Conservation (phyloP, 2,329 filamentous ascomycete species). For the Fusarium guadeloupense region DNA sequence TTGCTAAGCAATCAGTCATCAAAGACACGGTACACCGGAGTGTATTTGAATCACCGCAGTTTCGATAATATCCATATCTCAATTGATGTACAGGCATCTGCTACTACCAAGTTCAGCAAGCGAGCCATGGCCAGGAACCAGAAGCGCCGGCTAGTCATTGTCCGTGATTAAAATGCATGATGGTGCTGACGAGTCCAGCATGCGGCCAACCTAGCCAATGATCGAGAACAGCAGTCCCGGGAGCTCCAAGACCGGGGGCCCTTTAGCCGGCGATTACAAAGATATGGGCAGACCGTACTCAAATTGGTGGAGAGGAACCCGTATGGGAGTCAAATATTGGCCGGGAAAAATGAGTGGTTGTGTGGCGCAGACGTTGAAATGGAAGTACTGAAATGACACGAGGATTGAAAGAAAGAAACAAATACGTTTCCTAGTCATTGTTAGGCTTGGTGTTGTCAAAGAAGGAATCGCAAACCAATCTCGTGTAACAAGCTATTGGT, state of each 20-base stretch:
- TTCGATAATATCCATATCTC: too few species aligned
- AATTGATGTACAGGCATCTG: too few species aligned
- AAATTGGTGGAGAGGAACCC: neutral
- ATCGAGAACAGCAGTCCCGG: slow-evolving; percentile 3
- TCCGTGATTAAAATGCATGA: neutral
- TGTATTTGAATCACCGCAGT: too few species aligned
- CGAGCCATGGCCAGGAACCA: neutral
- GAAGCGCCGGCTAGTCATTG: neutral
- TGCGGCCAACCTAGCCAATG: slow-evolving; percentile 24
- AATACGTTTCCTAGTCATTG: neutral
- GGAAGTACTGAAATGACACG: slow-evolving; percentile 1
- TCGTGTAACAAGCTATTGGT: too few species aligned
- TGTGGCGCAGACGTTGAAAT: slow-evolving; percentile 8
- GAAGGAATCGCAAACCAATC: too few species aligned
- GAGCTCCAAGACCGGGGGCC: slow-evolving; percentile 18
- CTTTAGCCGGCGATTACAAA: slow-evolving; percentile 28
- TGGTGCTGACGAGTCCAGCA: slow-evolving; percentile 25
- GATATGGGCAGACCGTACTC: neutral
- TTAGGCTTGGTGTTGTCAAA: neutral
- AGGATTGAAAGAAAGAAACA: neutral
- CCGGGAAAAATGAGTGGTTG: slow-evolving; percentile 8
- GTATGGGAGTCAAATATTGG: slow-evolving; percentile 7
- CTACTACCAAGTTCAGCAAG: too few species aligned
- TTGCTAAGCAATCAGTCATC: too few species aligned
- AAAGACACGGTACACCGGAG: too few species aligned